Evolutionary conservation across 768 basidiomycete genomes (phyloP), one percentile per base, ranked within the genome.

Genomic region (Lactifluus subvellereus): DNA sequence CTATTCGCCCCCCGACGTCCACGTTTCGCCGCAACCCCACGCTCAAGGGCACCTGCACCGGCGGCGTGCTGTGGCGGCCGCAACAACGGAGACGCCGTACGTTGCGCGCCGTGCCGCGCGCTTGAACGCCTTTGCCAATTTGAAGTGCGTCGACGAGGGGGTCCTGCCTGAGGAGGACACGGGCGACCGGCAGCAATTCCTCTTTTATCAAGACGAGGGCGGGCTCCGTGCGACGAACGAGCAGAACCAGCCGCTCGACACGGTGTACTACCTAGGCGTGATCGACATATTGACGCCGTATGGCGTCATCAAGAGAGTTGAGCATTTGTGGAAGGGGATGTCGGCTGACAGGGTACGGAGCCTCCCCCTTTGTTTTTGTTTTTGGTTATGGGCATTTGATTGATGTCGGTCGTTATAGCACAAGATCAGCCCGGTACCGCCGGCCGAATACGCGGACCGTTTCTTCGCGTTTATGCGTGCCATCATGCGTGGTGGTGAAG

Each of bases 271-370:
- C 73, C 78, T 98, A 9, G 96, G 97, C 27, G 83, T 99, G 58
- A 99, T 99, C 70, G 97, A 99, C 74, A 98, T 98, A 67, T 76
- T 95, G 63, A 98, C 97, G 30, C 96, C 95, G 2, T 99, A 92
- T 73, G 83, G 79, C 20, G 67, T 73, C 20, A 68, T 82, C 64
- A 99, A 99, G 80, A 85, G 84, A 72, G 59, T 87, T 20, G 97
- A 99, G 74, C 88, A 91, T 73, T 78, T 92, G 61, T 98, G 93
- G 91, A 96, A 97, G 77, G 91, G 94, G 32, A 73, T 97, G 69
- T 81, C 80, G 11, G 88, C 89, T 38, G 94, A 97, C 78, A 77
- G 89, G 68, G 95, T 97, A 69, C 72, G 93, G 27, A 3, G 27
- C 27, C n/a, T n/a, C 0, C n/a, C 60, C 66, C 57, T 32, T 56